Conservation (phyloP, 306 rosid genomes). For the Vigna reflexopilosa region DNA sequence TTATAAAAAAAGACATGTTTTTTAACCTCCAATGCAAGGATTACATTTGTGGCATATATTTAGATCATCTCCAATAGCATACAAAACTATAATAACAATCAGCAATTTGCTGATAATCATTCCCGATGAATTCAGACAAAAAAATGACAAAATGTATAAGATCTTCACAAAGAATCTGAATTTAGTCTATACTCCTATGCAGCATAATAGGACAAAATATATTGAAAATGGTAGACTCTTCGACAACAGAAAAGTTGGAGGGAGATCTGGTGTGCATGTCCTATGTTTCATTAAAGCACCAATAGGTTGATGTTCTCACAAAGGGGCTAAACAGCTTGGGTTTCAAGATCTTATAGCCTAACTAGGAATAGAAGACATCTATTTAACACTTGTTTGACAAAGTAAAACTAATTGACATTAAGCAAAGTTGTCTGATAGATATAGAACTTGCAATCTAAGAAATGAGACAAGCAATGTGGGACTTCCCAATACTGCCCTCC, state of each 20-base stretch:
- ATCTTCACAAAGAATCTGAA: no score
- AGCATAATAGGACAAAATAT: background rate
- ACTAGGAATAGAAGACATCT: background rate
- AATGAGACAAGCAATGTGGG: no score
- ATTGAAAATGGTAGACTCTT: background rate
- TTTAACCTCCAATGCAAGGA: background rate
- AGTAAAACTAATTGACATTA: no score
- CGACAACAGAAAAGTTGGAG: background rate
- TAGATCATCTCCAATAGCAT: slow-evolving; percentile 2
- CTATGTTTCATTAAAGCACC: background rate
- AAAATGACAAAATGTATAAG: background rate
- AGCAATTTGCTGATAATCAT: background rate
- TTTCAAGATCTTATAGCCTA: background rate
- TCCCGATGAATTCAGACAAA: slow-evolving; percentile 12
- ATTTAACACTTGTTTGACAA: background rate
- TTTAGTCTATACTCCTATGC: no score
- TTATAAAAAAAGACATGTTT: background rate
- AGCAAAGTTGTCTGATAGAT: no score
- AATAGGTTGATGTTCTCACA: background rate
- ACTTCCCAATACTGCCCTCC: no score
- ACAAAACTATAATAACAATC: slow-evolving; percentile 4
- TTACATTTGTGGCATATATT: background rate
- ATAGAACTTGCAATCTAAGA: no score
- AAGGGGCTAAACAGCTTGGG: background rate
- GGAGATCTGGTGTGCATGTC: background rate